Conservation (phyloP, 1,139 yeast species). For the Protomyces lactucae-debilis region DNA sequence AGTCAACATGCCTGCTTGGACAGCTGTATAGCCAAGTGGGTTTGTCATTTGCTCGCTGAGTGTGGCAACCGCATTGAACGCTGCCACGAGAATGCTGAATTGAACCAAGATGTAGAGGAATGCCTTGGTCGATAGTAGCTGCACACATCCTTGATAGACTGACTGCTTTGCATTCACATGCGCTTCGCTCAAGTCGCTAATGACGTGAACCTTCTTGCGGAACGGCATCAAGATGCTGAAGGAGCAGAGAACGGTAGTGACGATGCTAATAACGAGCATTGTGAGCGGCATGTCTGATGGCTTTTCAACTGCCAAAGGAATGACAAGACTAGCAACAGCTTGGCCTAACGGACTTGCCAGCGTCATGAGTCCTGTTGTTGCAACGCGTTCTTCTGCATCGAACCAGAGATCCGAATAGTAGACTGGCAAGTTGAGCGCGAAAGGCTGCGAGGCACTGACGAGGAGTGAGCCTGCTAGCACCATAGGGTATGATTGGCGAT, state of each 20-base stretch:
- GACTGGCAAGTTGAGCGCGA: slow-evolving; percentile 40
- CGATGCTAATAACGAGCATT: slow-evolving; percentile 36
- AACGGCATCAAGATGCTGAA: slow-evolving; percentile 2
- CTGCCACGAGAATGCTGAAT: slow-evolving; percentile 41
- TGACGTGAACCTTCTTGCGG: background rate
- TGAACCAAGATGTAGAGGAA: slow-evolving; percentile 36
- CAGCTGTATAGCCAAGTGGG: slow-evolving; percentile 40
- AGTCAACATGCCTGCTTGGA: slow-evolving; percentile 41
- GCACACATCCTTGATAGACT: slow-evolving; percentile 32
- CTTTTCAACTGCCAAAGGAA: slow-evolving; percentile 39
- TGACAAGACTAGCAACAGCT: slow-evolving; percentile 42
- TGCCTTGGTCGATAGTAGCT: slow-evolving; percentile 31
- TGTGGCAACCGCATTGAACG: slow-evolving; percentile 41
- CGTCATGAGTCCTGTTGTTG: slow-evolving; percentile 42
- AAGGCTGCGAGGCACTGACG: slow-evolving; percentile 42
- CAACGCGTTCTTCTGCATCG: slow-evolving; percentile 37
- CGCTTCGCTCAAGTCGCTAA: slow-evolving; percentile 29
- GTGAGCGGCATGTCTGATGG: slow-evolving; percentile 32
- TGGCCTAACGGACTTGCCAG: slow-evolving; percentile 42
- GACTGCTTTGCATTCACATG: slow-evolving; percentile 35
- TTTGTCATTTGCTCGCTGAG: slow-evolving; percentile 40
- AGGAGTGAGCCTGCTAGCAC: slow-evolving; percentile 41
- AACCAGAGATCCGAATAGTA: slow-evolving; percentile 41
- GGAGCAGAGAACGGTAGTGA: slow-evolving; percentile 31
- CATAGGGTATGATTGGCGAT: slow-evolving; percentile 33